Evolutionary conservation across 495 filamentous ascomycete species (phyloP), one percentile per base, ranked within the genome.

Genomic region (Daldinia concentrica): DNA sequence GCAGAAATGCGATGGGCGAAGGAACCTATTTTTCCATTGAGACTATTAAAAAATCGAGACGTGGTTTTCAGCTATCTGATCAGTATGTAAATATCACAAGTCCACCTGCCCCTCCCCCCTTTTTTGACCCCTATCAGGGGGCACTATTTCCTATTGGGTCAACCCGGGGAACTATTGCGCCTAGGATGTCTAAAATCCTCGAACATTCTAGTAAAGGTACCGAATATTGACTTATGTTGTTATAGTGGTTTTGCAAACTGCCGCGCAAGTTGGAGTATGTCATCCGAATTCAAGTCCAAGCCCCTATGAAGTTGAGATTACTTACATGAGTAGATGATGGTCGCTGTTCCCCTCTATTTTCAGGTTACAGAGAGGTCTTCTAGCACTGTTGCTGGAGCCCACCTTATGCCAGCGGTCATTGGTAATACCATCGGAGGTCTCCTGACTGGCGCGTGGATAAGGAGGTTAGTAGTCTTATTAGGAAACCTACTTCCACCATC

Each of bases 341-440:
- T 83, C 48, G 79, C 80, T n/a, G 85, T 92, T 0, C 90, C 90
- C 0, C 78, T 93, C 0, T 93, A 92, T 74, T 92, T 92, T 71
- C 88, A 90, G 67, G 84, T 91, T n/a, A 90, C 88, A 0, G 69
- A 80, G 4, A 74, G 80, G 0, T 82, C 82, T 5, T 88, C 86
- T 8, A 84, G 85, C 58, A 87, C 89, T 1, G 73, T 78, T 0
- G 85, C 90, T 0, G 90, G 90, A 0, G 81, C 82, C 0, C 88
- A 91, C 72, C 79, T 93, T 0, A 78, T 91, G 37, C 90, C 90
- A 0, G 86, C 89, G 12, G 88, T 92, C 1, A 73, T 87, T 0
- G 90, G 89, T 6, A 92, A 92, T 71, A 86, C 89, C 0, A 51
- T 91, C 2, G 90, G 89, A 4, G 89, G 88, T 1, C 68, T 93